A percentile compares a stretch with the other conserved stretches of the same genome.
These are phyloP conservation scores for Backusella morwellensis DNA, from an alignment of 192 early-diverging fungal species.

Conservation along the genomic window DNA sequence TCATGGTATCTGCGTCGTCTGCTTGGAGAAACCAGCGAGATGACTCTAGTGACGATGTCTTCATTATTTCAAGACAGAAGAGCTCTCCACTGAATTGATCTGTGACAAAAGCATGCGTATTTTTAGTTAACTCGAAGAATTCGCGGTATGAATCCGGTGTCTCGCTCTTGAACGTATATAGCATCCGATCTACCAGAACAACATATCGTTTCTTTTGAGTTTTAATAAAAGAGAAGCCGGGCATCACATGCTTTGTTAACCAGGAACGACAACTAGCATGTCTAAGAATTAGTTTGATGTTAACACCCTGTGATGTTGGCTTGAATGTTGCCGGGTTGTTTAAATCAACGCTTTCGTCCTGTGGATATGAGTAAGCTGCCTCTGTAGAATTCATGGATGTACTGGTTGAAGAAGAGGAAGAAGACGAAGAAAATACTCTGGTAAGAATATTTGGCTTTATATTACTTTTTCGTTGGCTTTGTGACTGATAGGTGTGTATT, in stretches of 20 bases:
- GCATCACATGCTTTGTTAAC: conserved; percentile 21
- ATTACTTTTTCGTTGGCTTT: background rate
- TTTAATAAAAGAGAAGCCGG: conserved; percentile 21
- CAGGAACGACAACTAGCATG: conserved; percentile 14
- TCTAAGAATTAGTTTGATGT: background rate
- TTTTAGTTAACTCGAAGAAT: conserved; percentile 18
- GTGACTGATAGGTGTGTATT: background rate
- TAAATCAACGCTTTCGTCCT: background rate
- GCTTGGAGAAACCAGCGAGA: conserved; percentile 26
- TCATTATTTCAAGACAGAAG: background rate
- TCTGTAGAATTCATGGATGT: background rate
- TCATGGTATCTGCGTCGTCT: conserved; percentile 14
- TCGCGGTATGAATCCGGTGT: conserved; percentile 15
- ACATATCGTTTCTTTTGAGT: conserved; percentile 19
- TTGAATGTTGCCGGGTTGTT: background rate
- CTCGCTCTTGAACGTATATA: conserved; percentile 26
- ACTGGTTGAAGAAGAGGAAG: background rate
- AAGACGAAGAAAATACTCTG: background rate
- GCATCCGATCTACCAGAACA: conserved; percentile 17
- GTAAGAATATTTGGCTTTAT: background rate
- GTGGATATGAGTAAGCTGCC: background rate
- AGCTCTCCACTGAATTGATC: conserved; percentile 16
- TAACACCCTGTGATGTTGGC: background rate
- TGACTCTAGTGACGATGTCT: background rate
- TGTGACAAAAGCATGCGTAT: conserved; percentile 28